Evolutionary conservation across 345 rosid genomes (phyloP).

Genomic region (Linum trigynum): DNA sequence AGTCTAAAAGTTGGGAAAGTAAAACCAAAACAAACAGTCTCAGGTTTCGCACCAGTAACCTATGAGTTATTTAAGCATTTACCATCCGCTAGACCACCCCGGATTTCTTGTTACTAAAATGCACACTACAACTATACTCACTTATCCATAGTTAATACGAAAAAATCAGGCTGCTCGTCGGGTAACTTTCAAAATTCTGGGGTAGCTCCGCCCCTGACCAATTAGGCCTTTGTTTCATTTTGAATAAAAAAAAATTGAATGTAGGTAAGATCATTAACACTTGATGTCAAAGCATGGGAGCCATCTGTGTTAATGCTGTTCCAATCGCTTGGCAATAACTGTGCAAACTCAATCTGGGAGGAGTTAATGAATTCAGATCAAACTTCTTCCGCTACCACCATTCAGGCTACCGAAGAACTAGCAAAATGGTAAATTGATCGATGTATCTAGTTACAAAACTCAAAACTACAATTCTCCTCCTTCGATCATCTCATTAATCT

Average conservation of each 20-base stretch:
- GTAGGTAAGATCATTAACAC: slow-evolving; percentile 96
- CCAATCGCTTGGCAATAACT: slow-evolving; percentile 89
- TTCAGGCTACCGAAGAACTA: slow-evolving; percentile 33
- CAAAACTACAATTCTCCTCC: slow-evolving; percentile 3
- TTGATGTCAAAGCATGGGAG: slow-evolving; percentile 98
- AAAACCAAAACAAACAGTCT: no score
- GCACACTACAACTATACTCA: no score
- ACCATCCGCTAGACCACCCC: no score
- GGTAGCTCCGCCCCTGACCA: no score
- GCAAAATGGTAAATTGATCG: slow-evolving; percentile 43
- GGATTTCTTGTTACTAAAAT: no score
- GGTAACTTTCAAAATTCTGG: no score
- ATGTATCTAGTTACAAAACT: slow-evolving; percentile 38
- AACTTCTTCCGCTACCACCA: background rate
- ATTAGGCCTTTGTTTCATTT: background rate
- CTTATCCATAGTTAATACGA: no score
- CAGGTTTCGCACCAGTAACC: no score
- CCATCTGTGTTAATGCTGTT: slow-evolving; percentile 92
- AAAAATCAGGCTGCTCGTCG: no score
- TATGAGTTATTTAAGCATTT: no score
- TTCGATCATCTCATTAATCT: slow-evolving; percentile 24
- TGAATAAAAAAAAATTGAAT: slow-evolving; percentile 11
- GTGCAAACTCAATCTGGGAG: slow-evolving; percentile 96
- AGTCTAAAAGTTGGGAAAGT: no score
- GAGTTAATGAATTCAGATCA: slow-evolving; percentile 62